Evolutionary conservation across 2,329 filamentous ascomycete genomes (phyloP).

Genomic region (Harringtonia aguacate): DNA sequence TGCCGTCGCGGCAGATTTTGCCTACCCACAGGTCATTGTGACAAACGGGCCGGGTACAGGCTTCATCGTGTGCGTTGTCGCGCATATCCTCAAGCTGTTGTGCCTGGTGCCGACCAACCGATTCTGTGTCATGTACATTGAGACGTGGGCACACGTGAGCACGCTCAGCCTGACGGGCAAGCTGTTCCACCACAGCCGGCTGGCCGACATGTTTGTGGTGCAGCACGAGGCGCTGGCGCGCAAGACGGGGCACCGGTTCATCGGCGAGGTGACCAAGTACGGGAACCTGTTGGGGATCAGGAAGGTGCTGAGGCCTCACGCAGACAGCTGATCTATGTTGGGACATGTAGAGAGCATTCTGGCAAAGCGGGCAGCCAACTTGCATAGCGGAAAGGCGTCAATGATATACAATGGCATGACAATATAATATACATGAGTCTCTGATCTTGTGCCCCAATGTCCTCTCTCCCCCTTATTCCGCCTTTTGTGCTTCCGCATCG

Average conservation of each 20-base stretch:
- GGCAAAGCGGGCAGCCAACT: no score
- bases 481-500: slow-evolving; percentile 4
- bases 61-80: slow-evolving; percentile 56
- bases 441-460: not conserved
- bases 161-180: slow-evolving; percentile 77
- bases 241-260: slow-evolving; percentile 24
- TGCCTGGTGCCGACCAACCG: slow-evolving; percentile 34
- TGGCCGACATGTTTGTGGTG: slow-evolving; percentile 72
- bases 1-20: slow-evolving; percentile 12
- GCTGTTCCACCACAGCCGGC: slow-evolving; percentile 49
- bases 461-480: not conserved
- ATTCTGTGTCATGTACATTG: slow-evolving; percentile 74
- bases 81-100: slow-evolving; percentile 35
- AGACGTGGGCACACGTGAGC: slow-evolving; percentile 82
- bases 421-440: not conserved
- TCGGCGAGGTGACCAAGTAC: slow-evolving; percentile 12
- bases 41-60: slow-evolving; percentile 86
- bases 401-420: not conserved
- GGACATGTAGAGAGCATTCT: no score
- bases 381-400: no score
- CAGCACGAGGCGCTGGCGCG: slow-evolving; percentile 62
- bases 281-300: slow-evolving; percentile 16
- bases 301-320: slow-evolving; percentile 8
- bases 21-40: slow-evolving; percentile 63
- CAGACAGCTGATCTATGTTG: no score